These are phyloP conservation scores for Hanseniaspora meyeri DNA, from an alignment of 805 yeast genomes.

Conservation along the genomic window DNA sequence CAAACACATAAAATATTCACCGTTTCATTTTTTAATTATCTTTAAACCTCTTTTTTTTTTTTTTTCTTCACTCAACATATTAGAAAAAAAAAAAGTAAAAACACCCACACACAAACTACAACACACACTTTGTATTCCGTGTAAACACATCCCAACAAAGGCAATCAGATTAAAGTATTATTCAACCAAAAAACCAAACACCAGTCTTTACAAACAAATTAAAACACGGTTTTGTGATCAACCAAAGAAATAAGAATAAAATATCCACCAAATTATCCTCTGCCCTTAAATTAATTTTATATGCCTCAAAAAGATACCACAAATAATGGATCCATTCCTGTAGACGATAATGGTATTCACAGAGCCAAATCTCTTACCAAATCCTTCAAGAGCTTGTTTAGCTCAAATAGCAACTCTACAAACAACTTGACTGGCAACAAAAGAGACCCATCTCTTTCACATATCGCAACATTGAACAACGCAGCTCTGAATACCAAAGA, in stretches of 20 bases:
- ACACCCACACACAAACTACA: no score
- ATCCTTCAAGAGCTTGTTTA: conserved; percentile 23
- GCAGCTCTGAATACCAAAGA: not conserved
- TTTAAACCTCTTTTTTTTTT: not conserved
- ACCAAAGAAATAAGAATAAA: no score
- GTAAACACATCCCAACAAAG: no score
- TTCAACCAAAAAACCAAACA: no score
- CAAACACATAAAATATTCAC: no score
- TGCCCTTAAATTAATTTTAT: not conserved
- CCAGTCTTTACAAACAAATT: no score
- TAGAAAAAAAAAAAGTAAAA: no score
- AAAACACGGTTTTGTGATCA: no score
- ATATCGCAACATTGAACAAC: not conserved
- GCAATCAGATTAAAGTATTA: no score
- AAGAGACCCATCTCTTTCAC: not conserved
- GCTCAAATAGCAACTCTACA: not conserved
- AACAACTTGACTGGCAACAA: not conserved
- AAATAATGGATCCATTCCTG: conserved; percentile 6
- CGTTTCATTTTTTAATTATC: no score
- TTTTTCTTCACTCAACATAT: not conserved
- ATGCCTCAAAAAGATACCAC: not conserved
- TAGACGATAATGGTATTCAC: conserved; percentile 8
- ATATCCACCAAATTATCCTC: not conserved
- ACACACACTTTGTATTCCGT: not conserved
- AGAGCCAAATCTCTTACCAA: conserved; percentile 22